Conservation (phyloP, 805 yeast genomes). For the Pichia nanzhaoensis region DNA sequence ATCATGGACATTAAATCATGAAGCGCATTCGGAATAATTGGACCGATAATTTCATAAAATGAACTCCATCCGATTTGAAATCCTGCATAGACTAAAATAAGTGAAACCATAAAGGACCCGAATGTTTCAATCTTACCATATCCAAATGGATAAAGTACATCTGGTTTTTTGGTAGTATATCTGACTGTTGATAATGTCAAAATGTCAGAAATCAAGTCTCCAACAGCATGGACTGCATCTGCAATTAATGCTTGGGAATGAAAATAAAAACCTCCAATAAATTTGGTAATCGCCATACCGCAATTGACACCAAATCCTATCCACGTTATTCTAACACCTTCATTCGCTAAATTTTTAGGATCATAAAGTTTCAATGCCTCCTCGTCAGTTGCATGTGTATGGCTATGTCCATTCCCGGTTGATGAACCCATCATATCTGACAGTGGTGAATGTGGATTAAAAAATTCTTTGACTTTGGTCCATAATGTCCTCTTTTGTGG, state of each 20-base stretch:
- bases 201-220: constrained; percentile 86
- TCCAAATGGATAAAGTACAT: constrained; percentile 60
- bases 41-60: constrained; percentile 58
- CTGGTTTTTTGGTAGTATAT: constrained; percentile 56
- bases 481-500: constrained; percentile 19
- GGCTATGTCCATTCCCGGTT: constrained; percentile 21
- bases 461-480: constrained; percentile 28
- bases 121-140: constrained; percentile 90
- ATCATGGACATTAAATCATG: constrained; percentile 46
- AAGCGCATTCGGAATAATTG: constrained; percentile 54
- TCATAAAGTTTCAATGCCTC: constrained; percentile 40
- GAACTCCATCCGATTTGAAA: constrained; percentile 86
- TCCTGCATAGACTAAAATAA: constrained; percentile 81
- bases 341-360: constrained; percentile 50
- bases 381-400: constrained; percentile 35
- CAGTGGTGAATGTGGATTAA: constrained; percentile 32
- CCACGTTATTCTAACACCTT: constrained; percentile 92
- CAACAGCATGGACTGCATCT: constrained; percentile 88
- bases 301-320: constrained; percentile 80
- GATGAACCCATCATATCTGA: constrained; percentile 19
- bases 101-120: constrained; percentile 84
- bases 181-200: constrained; percentile 85
- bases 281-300: constrained; percentile 80
- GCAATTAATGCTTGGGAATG: constrained; percentile 94
- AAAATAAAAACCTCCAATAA: constrained; percentile 82